Evolutionary conservation across 768 basidiomycete species (phyloP), one percentile per base, ranked within the genome.

Genomic region (Boletus insuetus): DNA sequence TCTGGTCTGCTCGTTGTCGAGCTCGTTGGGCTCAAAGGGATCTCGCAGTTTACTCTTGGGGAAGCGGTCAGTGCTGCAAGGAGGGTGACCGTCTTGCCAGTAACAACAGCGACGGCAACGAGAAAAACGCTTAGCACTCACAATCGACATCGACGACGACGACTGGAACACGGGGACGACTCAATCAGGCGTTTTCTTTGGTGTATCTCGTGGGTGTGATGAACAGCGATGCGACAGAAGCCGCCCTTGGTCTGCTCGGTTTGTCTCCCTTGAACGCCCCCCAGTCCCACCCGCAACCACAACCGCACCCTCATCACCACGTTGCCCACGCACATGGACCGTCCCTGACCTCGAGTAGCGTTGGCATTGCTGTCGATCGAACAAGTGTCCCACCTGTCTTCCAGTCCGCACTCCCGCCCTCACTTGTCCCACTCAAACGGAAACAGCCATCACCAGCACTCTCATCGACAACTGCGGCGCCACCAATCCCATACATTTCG

Each of bases 161-260:
- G 47, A 58, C 55, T 49, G 14, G 51, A n/a, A 48, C 40, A 32
- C 58, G 42, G 13, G 24, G 39, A 39, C 58, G 55, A 53, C 47
- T 2, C 42, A 35, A 24, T 45, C 55, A 42, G 50, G 20, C 16
- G 4, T 54, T 57, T 48, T 52, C 49, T 38, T 56, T 37, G 53
- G 52, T 51, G 46, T 55, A 48, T 54, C 39, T 44, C 19, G 46
- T 34, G 39, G 53, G 57, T 61, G 63, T 68, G 68, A 79, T 78
- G 77, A 74, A 73, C 67, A 77, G 69, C 73, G 82, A 83, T 80
- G 81, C 79, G 62, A 75, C 77, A 64, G 82, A 83, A 69, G 82
- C 82, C 53, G 80, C 80, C 39, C 78, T 84, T 54, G 82, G 81
- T 66, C 73, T 84, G 26, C 77, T 83, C 56, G 77, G 78, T 64